phyloP scores from a whole-genome alignment of 1,139 yeast species.

The Saccharomycopsis crataegensis region DNA sequence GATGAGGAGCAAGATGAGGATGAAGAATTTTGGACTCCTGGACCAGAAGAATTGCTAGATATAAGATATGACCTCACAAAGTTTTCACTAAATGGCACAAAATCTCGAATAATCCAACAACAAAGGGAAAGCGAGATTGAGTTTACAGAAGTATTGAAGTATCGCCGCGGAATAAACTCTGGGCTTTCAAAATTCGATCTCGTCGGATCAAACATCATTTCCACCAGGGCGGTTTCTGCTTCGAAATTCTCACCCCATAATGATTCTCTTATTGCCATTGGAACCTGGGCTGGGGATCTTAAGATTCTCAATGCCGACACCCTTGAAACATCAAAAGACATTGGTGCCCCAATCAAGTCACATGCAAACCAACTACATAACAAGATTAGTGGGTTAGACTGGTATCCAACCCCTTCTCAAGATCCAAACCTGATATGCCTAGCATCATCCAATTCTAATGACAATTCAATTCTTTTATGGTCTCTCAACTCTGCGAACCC shows the following conservation, averaged over 20 bases:
- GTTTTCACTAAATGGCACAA: conserved; percentile 42
- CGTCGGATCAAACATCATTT: conserved; percentile 63
- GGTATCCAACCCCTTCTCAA: conserved; percentile 36
- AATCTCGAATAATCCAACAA: conserved; percentile 34
- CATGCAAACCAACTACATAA: conserved; percentile 39
- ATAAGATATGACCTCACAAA: conserved; percentile 47
- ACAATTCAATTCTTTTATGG: conserved; percentile 16
- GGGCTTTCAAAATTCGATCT: conserved; percentile 37
- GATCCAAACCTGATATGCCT: conserved; percentile 17
- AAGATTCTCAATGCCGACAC: conserved; percentile 38
- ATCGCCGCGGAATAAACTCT: conserved; percentile 40
- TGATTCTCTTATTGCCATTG: conserved; percentile 44
- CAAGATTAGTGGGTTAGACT: conserved; percentile 63
- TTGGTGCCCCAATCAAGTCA: conserved; percentile 12
- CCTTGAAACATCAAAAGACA: conserved; percentile 29
- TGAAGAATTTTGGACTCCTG: conserved; percentile 84
- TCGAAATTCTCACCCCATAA: conserved; percentile 39
- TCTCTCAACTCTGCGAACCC: conserved; percentile 20
- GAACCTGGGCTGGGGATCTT: conserved; percentile 81
- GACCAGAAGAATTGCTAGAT: conserved; percentile 46
- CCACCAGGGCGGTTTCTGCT: conserved; percentile 60
- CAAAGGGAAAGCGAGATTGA: conserved; percentile 20
- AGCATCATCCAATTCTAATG: conserved; percentile 13
- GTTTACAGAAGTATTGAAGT: conserved; percentile 31
- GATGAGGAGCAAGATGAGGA: conserved; percentile 45